These are phyloP conservation scores for Mimosa pudica DNA, from an alignment of 306 rosid genomes.

Conservation along the genomic window DNA sequence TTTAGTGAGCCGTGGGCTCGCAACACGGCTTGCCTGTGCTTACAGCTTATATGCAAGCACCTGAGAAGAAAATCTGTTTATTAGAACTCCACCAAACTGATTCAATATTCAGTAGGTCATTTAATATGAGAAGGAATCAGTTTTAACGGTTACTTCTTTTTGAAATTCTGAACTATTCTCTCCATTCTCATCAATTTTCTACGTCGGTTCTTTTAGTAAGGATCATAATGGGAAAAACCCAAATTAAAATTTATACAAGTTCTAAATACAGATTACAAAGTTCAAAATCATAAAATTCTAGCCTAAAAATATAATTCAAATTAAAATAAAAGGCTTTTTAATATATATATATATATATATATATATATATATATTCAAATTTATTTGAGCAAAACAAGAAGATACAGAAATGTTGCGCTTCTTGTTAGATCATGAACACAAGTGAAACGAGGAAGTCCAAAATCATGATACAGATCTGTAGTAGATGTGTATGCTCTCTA, in stretches of 20 bases:
- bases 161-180: not conserved
- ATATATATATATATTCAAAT: too few relatives aligned
- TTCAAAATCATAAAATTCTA: slow-evolving; percentile 10
- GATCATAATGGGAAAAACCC: slow-evolving; percentile 11
- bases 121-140: not conserved
- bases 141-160: not conserved
- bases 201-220: not conserved
- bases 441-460: too few relatives aligned
- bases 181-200: too few relatives aligned
- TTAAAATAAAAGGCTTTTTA: not conserved
- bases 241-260: slow-evolving; percentile 11
- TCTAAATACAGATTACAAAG: slow-evolving; percentile 1
- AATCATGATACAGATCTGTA: too few relatives aligned
- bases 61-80: not conserved
- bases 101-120: not conserved
- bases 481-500: too few relatives aligned
- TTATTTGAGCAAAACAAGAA: too few relatives aligned
- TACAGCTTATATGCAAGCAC: too few relatives aligned
- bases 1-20: not conserved
- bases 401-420: too few relatives aligned
- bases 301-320: not conserved
- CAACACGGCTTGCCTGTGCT: too few relatives aligned
- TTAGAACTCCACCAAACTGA: not conserved
- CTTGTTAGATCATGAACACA: too few relatives aligned
- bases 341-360: too few relatives aligned